Evolutionary conservation across 192 early-diverging fungal species (phyloP).

Genomic region (Cladochytrium replicatum): DNA sequence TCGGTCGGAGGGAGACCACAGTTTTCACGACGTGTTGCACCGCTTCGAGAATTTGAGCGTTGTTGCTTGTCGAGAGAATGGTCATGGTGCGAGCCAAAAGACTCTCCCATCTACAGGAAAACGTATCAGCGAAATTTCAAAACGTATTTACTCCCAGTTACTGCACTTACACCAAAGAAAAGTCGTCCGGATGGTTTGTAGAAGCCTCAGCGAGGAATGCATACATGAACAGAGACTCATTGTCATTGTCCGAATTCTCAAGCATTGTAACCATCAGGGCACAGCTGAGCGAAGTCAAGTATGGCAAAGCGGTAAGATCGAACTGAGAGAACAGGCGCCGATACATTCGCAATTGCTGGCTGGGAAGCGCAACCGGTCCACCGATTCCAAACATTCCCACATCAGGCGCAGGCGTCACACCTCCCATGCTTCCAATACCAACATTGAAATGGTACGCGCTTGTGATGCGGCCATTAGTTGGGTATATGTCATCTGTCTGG

Average conservation of each 20-base stretch:
- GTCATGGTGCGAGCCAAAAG: constrained; percentile 65
- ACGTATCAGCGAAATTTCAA: background rate
- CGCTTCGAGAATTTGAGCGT: constrained; percentile 52
- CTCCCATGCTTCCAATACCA: no score
- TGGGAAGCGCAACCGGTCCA: no score
- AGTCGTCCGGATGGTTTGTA: constrained; percentile 56
- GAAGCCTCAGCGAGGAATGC: constrained; percentile 68
- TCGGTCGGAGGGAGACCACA: constrained; percentile 32
- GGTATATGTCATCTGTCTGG: background rate
- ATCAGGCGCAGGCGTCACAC: constrained; percentile 12
- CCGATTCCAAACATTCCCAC: background rate
- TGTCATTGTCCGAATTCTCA: constrained; percentile 60
- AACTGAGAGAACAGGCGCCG: constrained; percentile 55
- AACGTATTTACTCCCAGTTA: constrained; percentile 8
- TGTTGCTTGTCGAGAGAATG: constrained; percentile 54
- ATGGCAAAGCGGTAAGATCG: constrained; percentile 44
- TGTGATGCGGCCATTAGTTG: constrained; percentile 56
- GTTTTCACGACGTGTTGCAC: constrained; percentile 65
- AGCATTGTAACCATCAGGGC: constrained; percentile 62
- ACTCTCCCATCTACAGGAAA: constrained; percentile 48
- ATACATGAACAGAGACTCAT: constrained; percentile 65
- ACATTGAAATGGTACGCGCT: no score
- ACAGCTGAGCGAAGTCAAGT: constrained; percentile 49
- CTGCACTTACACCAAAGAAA: constrained; percentile 57
- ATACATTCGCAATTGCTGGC: constrained; percentile 41